phyloP scores from a whole-genome alignment of 495 filamentous ascomycete genomes.

The Cladorrhinum samala region DNA sequence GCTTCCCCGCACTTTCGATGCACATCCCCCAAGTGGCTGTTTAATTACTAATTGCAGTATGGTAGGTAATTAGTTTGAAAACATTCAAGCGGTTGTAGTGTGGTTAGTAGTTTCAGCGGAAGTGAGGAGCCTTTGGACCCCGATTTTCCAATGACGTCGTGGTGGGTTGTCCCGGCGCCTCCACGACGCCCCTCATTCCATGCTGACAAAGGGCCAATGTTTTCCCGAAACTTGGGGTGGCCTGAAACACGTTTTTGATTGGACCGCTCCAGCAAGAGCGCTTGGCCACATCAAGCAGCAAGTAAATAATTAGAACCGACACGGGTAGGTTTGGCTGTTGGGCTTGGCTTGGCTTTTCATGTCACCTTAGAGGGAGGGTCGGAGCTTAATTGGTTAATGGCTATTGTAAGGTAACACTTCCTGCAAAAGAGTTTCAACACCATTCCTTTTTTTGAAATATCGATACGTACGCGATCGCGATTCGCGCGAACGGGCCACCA shows the following conservation, averaged over 20 bases:
- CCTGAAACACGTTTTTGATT: conserved; percentile 8
- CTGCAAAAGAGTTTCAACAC: too few relatives aligned
- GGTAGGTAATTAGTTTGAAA: too few relatives aligned
- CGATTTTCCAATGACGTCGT: background rate
- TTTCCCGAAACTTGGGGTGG: conserved; percentile 4
- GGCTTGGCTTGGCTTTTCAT: conserved; percentile 1
- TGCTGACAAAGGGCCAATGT: conserved; percentile 6
- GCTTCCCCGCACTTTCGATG: background rate
- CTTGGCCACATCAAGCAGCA: conserved; percentile 7
- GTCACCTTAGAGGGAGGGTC: conserved; percentile 2
- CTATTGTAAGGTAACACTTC: too few relatives aligned
- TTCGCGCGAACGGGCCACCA: background rate
- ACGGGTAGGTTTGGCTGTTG: background rate
- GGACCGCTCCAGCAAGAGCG: background rate
- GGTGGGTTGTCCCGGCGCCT: background rate
- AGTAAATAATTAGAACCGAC: conserved; percentile 21
- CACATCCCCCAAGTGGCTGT: too few relatives aligned
- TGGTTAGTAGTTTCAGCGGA: too few relatives aligned
- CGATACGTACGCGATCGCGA: conserved; percentile 4
- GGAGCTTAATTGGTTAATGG: background rate
- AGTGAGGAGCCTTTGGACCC: too few relatives aligned
- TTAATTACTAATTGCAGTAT: too few relatives aligned
- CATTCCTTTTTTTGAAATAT: too few relatives aligned
- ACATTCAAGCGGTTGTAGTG: too few relatives aligned
- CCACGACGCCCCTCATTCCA: too few relatives aligned